phyloP scores from a whole-genome alignment of 2,329 filamentous ascomycete genomes.

The Bipolaris sorokiniana region DNA sequence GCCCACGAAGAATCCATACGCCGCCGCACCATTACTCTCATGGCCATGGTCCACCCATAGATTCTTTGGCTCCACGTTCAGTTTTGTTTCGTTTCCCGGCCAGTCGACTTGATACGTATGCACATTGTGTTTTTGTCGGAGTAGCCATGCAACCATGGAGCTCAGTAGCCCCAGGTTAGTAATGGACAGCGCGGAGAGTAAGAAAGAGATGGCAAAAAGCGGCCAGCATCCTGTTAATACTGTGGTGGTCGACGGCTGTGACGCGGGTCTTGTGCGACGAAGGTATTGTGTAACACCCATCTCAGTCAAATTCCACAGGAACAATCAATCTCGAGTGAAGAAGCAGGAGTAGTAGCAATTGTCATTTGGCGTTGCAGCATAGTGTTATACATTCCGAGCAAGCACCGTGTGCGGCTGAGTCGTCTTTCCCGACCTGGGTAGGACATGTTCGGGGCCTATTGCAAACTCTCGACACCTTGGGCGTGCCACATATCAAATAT shows the following conservation, averaged over 20 bases:
- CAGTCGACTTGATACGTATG: conserved; percentile 31
- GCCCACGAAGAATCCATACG: conserved; percentile 43
- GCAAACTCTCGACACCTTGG: conserved; percentile 18
- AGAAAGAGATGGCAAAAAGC: conserved; percentile 29
- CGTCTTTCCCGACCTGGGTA: conserved; percentile 18
- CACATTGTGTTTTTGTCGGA: conserved; percentile 38
- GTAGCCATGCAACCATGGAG: conserved; percentile 44
- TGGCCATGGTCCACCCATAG: conserved; percentile 43
- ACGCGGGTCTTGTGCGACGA: conserved; percentile 6
- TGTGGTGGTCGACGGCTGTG: conserved; percentile 13
- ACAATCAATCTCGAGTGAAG: neutral
- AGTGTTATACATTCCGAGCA: conserved; percentile 13
- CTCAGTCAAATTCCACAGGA: neutral
- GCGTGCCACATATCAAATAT: conserved; percentile 7
- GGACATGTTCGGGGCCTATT: conserved; percentile 16
- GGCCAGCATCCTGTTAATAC: conserved; percentile 16
- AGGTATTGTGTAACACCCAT: conserved; percentile 16
- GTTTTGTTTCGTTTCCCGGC: conserved; percentile 26
- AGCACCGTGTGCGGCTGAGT: conserved; percentile 13
- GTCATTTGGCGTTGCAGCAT: neutral
- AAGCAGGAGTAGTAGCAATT: neutral
- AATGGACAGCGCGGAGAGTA: conserved; percentile 41
- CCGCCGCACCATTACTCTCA: conserved; percentile 37
- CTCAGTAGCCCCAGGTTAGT: conserved; percentile 38
- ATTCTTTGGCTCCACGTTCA: conserved; percentile 34